Evolutionary conservation across 2,329 filamentous ascomycete species (phyloP).

Genomic region (Sporothrix curviconia): DNA sequence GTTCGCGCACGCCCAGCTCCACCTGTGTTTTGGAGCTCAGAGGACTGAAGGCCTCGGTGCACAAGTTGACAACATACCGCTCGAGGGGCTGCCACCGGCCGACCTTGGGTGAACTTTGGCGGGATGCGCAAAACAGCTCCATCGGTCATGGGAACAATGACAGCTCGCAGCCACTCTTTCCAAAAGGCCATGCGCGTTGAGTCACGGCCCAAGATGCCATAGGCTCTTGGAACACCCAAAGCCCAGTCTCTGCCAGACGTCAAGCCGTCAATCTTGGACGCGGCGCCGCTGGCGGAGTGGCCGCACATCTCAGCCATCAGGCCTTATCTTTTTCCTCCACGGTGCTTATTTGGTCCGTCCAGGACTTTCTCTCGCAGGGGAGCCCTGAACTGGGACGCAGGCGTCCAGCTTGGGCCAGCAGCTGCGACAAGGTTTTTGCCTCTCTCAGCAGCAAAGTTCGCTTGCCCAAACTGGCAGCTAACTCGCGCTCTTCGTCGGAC

Average conservation of each 20-base stretch:
- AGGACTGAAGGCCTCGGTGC: constrained; percentile 87
- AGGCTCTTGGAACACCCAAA: constrained; percentile 94
- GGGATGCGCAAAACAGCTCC: constrained; percentile 77
- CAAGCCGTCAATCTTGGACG: constrained; percentile 93
- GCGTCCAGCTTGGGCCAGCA: constrained; percentile 79
- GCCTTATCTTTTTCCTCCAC: constrained; percentile 95
- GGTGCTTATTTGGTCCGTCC: constrained; percentile 88
- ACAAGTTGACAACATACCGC: constrained; percentile 93
- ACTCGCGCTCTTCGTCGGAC: constrained; percentile 82
- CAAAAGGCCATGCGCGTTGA: constrained; percentile 80
- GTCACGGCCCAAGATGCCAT: constrained; percentile 85
- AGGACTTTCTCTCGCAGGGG: constrained; percentile 71
- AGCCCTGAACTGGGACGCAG: constrained; percentile 73
- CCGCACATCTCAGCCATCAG: constrained; percentile 94
- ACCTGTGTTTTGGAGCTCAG: constrained; percentile 93
- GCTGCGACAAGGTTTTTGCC: constrained; percentile 83
- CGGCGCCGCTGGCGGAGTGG: constrained; percentile 89
- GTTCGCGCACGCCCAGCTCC: constrained; percentile 80
- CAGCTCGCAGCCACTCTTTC: constrained; percentile 95
- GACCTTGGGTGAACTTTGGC: constrained; percentile 77
- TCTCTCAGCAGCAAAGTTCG: constrained; percentile 77
- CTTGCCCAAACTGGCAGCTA: constrained; percentile 86
- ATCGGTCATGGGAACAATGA: constrained; percentile 93
- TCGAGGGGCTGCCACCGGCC: constrained; percentile 95
- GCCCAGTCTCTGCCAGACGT: constrained; percentile 90